Evolutionary conservation across 805 yeast species (phyloP), one percentile per base, ranked within the genome.

Genomic region (Yamadazyma akitaensis): DNA sequence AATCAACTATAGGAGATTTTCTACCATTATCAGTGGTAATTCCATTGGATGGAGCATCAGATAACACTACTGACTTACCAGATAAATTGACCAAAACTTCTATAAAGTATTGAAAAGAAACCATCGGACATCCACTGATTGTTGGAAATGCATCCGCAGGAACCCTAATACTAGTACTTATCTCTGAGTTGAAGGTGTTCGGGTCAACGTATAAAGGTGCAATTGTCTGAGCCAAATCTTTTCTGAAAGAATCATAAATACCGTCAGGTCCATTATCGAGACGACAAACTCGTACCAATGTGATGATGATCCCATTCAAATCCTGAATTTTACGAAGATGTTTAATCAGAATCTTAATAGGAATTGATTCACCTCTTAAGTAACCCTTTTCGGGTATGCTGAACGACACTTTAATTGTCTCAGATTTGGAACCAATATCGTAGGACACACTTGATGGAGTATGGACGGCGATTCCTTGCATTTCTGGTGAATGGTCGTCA

Each of bases 91-190:
- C 80, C 47, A 88, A 73, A 2, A 86, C 90, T 61, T 90, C 97
- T 13, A 90, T 68, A 59, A 85, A 87, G 61, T 91, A 90, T 59
- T 87, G 92, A 63, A 90, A 90, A 2, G 89, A 76, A 8, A 89
- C 88, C 40, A 84, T 66, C 2, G 80, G 81, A 43, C 87, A 79
- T 1, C 86, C 85, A 14, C 79, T 74, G 12, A 88, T 86, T 0
- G 96, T 87, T 0, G 96, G 95, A 60, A 90, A 88, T 0, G 87
- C 82, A 55, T 90, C 96, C 0, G 85, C 79, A 0, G 97, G 97
- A 0, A 90, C 82, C 51, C 82, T 72, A 17, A 90, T 64, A 35
- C 79, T 76, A 0, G 91, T 80, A 28, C 78, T 79, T 9, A 84
- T 72, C 30, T 79, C 82, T 35, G 82, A 74, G 14, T 73, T 64